These are phyloP conservation scores for Strobilomyces echinocephalus DNA, from an alignment of 768 basidiomycete species.

Conservation along the genomic window DNA sequence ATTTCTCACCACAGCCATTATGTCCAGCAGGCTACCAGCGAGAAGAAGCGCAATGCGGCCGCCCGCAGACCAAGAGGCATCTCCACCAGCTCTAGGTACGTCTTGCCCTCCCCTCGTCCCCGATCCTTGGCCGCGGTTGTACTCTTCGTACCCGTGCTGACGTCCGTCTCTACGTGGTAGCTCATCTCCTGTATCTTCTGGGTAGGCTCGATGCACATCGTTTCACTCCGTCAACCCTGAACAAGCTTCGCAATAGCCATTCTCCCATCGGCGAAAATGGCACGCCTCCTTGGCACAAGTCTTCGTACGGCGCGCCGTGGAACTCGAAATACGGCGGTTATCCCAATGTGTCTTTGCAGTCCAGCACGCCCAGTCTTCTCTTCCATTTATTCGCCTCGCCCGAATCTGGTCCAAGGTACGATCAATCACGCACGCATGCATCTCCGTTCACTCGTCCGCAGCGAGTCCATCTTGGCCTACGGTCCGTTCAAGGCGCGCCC, in stretches of 20 bases:
- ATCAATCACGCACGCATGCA: conserved; percentile 11
- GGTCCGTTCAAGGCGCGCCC: conserved; percentile 31
- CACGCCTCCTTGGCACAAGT: conserved; percentile 27
- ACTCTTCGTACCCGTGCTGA: conserved; percentile 28
- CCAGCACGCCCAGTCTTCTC: conserved; percentile 63
- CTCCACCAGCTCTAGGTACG: conserved; percentile 46
- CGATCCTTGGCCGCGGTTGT: conserved; percentile 20
- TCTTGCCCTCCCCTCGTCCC: not conserved
- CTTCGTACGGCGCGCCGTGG: conserved; percentile 25
- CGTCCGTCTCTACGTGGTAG: conserved; percentile 11
- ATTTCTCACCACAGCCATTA: conserved; percentile 48
- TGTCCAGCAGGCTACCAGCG: conserved; percentile 80
- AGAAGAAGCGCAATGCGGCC: conserved; percentile 67
- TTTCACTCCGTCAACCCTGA: conserved; percentile 21
- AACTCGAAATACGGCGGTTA: conserved; percentile 31
- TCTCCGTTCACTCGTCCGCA: conserved; percentile 25
- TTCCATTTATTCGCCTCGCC: conserved; percentile 74
- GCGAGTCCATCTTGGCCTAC: conserved; percentile 35
- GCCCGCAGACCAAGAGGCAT: conserved; percentile 63
- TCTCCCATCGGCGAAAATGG: conserved; percentile 26
- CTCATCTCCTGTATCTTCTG: conserved; percentile 32
- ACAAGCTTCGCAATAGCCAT: conserved; percentile 26
- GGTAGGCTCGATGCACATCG: conserved; percentile 33
- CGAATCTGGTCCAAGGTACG: conserved; percentile 44
- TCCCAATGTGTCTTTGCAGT: conserved; percentile 50